These are phyloP conservation scores for Talaromyces proteolyticus DNA, from an alignment of 495 filamentous ascomycete species.

Conservation along the genomic window DNA sequence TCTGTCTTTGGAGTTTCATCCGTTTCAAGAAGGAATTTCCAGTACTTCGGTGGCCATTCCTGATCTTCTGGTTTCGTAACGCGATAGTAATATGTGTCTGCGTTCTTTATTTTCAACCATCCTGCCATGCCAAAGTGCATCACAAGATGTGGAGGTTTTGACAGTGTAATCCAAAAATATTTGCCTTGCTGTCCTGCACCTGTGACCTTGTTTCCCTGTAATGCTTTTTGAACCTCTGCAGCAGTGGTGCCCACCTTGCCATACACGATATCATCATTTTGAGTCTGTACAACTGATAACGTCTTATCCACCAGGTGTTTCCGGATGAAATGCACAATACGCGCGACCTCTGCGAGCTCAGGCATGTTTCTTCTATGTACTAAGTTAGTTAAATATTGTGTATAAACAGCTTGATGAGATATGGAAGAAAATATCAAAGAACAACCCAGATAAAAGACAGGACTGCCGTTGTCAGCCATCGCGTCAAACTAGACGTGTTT, in stretches of 20 bases:
- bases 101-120: slow-evolving; percentile 81
- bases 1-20: slow-evolving; percentile 54
- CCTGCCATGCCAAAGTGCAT: slow-evolving; percentile 91
- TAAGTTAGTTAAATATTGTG: no score
- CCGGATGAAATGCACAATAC: slow-evolving; percentile 76
- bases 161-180: slow-evolving; percentile 85
- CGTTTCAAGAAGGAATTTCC: slow-evolving; percentile 77
- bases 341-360: slow-evolving; percentile 81
- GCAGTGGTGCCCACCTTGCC: slow-evolving; percentile 82
- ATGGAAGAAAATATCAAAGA: no score
- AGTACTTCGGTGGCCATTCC: slow-evolving; percentile 84
- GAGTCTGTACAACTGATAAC: slow-evolving; percentile 60
- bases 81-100: slow-evolving; percentile 73
- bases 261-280: slow-evolving; percentile 76
- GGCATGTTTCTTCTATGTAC: slow-evolving; percentile 49
- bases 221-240: slow-evolving; percentile 59
- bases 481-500: slow-evolving; percentile 6
- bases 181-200: slow-evolving; percentile 83
- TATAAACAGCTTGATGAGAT: no score
- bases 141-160: slow-evolving; percentile 73
- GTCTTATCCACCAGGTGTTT: slow-evolving; percentile 78
- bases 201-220: slow-evolving; percentile 71
- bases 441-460: no score
- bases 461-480: slow-evolving; percentile 2
- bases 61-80: slow-evolving; percentile 51